These are phyloP conservation scores for Hippophae tibetana DNA, from an alignment of 306 rosid genomes.

Conservation along the genomic window DNA sequence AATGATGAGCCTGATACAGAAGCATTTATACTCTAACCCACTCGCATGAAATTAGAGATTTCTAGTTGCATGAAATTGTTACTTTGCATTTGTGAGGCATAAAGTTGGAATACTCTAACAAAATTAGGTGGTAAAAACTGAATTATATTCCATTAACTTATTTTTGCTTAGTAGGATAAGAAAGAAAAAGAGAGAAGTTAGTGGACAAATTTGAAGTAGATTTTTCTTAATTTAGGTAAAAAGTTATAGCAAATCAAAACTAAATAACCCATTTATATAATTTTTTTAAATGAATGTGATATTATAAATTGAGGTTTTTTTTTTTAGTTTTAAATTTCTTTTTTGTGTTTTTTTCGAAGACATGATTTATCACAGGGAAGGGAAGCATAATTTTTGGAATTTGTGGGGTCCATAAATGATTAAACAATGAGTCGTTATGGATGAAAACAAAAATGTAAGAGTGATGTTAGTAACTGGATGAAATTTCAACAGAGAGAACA, in stretches of 20 bases:
- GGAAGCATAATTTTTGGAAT: too few species aligned
- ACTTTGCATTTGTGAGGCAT: slow-evolving; percentile 23
- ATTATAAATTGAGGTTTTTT: too few species aligned
- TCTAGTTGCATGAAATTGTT: slow-evolving; percentile 31
- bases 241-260: slow-evolving; percentile 3
- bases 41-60: neutral
- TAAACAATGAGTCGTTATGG: too few species aligned
- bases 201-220: slow-evolving; percentile 20
- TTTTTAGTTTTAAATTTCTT: too few species aligned
- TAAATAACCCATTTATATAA: slow-evolving; percentile 10
- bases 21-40: neutral
- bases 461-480: too few species aligned
- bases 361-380: too few species aligned
- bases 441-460: too few species aligned
- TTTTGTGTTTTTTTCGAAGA: too few species aligned
- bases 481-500: too few species aligned
- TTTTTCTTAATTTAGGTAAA: slow-evolving; percentile 36
- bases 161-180: slow-evolving; percentile 1
- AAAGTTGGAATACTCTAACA: slow-evolving; percentile 15
- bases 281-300: too few species aligned
- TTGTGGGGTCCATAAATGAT: too few species aligned
- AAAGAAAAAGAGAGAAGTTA: slow-evolving; percentile 1
- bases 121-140: slow-evolving; percentile 26
- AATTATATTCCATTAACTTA: neutral
- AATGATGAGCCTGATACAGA: neutral